Conservation (phyloP, 805 yeast genomes). For the Ogataea degrootiae region DNA sequence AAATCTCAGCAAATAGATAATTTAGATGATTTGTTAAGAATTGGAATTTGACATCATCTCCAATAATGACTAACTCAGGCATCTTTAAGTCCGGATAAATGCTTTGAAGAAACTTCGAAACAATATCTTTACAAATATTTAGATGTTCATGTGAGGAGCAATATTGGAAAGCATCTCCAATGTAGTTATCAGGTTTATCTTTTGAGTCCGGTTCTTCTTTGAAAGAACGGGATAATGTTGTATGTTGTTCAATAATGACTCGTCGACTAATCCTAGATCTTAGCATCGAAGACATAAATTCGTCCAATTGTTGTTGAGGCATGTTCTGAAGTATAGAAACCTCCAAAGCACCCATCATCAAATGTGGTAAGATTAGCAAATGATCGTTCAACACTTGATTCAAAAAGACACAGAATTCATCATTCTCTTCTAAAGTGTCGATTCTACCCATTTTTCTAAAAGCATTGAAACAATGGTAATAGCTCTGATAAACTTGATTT, state of each 20-base stretch:
- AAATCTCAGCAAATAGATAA: constrained; percentile 80
- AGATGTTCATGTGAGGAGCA: constrained; percentile 73
- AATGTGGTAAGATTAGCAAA: constrained; percentile 74
- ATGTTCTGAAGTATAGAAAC: constrained; percentile 55
- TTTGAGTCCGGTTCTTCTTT: constrained; percentile 34
- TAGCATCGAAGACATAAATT: constrained; percentile 68
- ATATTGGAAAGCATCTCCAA: constrained; percentile 77
- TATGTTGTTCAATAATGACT: constrained; percentile 87
- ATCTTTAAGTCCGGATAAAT: constrained; percentile 52
- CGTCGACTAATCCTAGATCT: constrained; percentile 87
- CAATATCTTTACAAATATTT: constrained; percentile 45
- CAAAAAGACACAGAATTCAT: constrained; percentile 60
- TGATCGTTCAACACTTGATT: constrained; percentile 71
- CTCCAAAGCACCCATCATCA: constrained; percentile 91
- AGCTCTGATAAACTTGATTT: constrained; percentile 79
- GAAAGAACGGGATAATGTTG: constrained; percentile 68
- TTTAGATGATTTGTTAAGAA: constrained; percentile 84
- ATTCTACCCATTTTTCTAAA: constrained; percentile 72
- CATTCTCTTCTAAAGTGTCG: constrained; percentile 68
- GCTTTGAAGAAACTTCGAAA: constrained; percentile 47
- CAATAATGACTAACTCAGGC: constrained; percentile 78
- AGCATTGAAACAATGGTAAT: constrained; percentile 81
- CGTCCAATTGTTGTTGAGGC: constrained; percentile 62
- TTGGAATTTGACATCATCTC: constrained; percentile 69
- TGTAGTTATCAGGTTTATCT: constrained; percentile 48